These are phyloP conservation scores for Rhizopus stolonifer DNA, from an alignment of 371 early-diverging fungal genomes.

Conservation along the genomic window DNA sequence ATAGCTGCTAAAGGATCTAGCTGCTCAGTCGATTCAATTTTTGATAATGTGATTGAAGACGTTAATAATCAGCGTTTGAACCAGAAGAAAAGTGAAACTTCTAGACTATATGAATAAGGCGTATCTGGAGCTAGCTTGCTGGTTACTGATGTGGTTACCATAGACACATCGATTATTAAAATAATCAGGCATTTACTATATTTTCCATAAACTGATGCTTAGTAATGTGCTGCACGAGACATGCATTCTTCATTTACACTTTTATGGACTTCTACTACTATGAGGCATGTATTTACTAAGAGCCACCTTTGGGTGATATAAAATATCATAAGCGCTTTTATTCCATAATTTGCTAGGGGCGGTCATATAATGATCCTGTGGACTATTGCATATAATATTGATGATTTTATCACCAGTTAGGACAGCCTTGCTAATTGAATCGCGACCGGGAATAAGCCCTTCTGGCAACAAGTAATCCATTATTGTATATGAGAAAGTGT, in stretches of 20 bases:
- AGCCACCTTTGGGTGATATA: slow-evolving; percentile 9
- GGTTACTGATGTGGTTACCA: slow-evolving; percentile 4
- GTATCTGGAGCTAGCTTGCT: slow-evolving; percentile 4
- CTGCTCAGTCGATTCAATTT: background rate
- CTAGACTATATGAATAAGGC: slow-evolving; percentile 2
- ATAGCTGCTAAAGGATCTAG: slow-evolving; percentile 6
- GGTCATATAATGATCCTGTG: slow-evolving; percentile 6
- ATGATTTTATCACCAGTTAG: slow-evolving; percentile 2
- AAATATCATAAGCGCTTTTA: background rate
- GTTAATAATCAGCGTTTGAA: slow-evolving; percentile 3
- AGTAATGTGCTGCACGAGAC: slow-evolving; percentile 6
- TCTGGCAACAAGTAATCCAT: slow-evolving; percentile 4
- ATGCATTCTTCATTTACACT: slow-evolving; percentile 7
- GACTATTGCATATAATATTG: slow-evolving; percentile 8
- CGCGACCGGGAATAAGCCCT: slow-evolving; percentile 1
- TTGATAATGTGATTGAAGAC: slow-evolving; percentile 9
- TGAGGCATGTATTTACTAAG: slow-evolving; percentile 8
- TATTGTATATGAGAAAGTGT: slow-evolving; percentile 1
- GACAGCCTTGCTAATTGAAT: slow-evolving; percentile 8
- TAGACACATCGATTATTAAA: slow-evolving; percentile 8
- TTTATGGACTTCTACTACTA: slow-evolving; percentile 8
- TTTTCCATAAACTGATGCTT: background rate
- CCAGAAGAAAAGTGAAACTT: slow-evolving; percentile 5
- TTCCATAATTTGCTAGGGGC: slow-evolving; percentile 4
- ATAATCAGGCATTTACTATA: slow-evolving; percentile 4